Percentiles rank a stretch among this genome's conserved stretches.
These are phyloP conservation scores for Suillus clintonianus DNA, from an alignment of 768 basidiomycete genomes.

Conservation along the genomic window DNA sequence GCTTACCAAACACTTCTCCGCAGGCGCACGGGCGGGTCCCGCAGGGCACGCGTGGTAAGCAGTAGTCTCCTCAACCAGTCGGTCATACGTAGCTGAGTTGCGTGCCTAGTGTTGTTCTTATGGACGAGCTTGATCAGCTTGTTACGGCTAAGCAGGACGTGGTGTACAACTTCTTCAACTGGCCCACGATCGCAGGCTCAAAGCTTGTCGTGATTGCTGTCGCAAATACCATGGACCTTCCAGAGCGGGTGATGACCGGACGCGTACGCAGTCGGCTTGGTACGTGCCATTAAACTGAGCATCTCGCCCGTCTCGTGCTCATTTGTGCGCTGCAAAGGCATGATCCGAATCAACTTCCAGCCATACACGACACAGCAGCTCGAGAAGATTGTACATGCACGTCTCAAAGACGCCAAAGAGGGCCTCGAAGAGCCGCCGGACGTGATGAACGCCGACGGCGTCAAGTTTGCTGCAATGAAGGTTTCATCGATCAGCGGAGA, in stretches of 20 bases:
- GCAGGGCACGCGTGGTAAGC: constrained; percentile 86
- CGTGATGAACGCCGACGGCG: constrained; percentile 67
- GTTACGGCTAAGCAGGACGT: constrained; percentile 97
- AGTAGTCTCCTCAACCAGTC: background rate
- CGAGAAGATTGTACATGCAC: constrained; percentile 82
- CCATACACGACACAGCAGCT: constrained; percentile 83
- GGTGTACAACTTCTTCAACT: constrained; percentile 99
- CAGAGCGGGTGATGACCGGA: constrained; percentile 90
- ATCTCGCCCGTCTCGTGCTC: background rate
- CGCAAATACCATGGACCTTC: constrained; percentile 97
- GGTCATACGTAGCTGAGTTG: background rate
- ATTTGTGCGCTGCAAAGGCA: constrained; percentile 50
- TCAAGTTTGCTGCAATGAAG: constrained; percentile 82
- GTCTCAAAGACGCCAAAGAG: constrained; percentile 63
- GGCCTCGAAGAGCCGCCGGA: constrained; percentile 50
- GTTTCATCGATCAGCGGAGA: constrained; percentile 87
- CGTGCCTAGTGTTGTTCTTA: constrained; percentile 83
- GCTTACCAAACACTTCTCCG: constrained; percentile 77
- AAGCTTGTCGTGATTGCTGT: constrained; percentile 95
- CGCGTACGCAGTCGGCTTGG: constrained; percentile 91
- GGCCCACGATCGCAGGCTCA: constrained; percentile 89
- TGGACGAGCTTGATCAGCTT: constrained; percentile 98
- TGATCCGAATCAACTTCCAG: constrained; percentile 90
- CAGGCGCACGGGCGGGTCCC: constrained; percentile 65
- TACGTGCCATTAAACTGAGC: constrained; percentile 33